Evolutionary conservation across 176 grass and related monocot species (phyloP), one percentile per base, ranked within the genome.

Genomic region (Eragrostis nindensis): DNA sequence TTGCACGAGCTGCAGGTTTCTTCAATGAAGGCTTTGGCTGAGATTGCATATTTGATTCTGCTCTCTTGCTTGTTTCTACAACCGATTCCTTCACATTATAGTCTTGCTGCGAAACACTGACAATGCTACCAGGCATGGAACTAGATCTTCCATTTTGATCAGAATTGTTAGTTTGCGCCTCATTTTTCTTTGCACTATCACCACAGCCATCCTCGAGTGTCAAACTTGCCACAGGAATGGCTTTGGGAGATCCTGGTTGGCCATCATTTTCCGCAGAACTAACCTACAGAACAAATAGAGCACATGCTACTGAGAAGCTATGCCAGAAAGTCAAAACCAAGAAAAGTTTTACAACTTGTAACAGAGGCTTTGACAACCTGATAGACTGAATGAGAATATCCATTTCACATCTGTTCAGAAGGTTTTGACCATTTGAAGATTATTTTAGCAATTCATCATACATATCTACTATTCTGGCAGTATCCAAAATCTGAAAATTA

Each of bases 211-310:
- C 95, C 49, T 87, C 77, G 5, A 94, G 90, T 72, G 75, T 83
- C 40, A 97, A 82, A 66, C 68, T 87, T 82, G 83, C 71, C 55
- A 94, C 74, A 59, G 83, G 32, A 62, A 97, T 91, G 64, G 70
- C 59, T 90, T 90, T 90, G 76, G 85, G 94, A 81, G 87, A 97
- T 54, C 88, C 87, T 78, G 90, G 54, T 30, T 80, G 80, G 39
- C 57, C 84, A 24, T 89, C 73, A 80, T 83, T 84, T 68, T 76
- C 85, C 29, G 5, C 79, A 54, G 75, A 72, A 73, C 48, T 82
- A 54, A 94, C 87, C 92, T 97, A 84, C 9, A 80, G 19, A 66
- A 36, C 13, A 77, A 36, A 79, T 83, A 73, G 7, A 73, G 67
- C 12, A 45, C 8, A 55, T 60, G 17, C 7, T 54, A 36, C 19